Percentiles rank a stretch among this genome's conserved stretches.
Conservation (phyloP, 768 basidiomycete genomes). For the Mycena pura region DNA sequence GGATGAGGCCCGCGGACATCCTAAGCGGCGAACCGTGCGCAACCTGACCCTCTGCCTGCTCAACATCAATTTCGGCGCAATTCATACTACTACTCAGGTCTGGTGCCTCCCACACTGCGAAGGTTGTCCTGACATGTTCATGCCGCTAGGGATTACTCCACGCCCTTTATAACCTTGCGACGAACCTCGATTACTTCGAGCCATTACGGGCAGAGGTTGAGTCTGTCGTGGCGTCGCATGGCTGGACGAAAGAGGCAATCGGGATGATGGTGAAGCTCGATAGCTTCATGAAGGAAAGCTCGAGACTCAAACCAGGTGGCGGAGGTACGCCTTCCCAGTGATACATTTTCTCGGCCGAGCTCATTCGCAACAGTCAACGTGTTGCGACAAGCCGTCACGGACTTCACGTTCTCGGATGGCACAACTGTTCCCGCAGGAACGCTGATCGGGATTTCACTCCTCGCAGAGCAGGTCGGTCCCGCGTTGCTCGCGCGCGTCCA, state of each 20-base stretch:
- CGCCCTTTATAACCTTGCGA: conserved; percentile 36
- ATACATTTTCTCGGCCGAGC: background rate
- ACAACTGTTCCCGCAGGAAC: conserved; percentile 47
- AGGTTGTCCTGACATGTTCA: background rate
- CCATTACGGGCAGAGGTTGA: conserved; percentile 41
- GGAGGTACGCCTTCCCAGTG: background rate
- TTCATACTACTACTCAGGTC: conserved; percentile 24
- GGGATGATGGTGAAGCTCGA: conserved; percentile 39
- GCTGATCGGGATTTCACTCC: conserved; percentile 39
- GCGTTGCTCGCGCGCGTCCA: background rate
- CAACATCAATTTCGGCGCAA: conserved; percentile 34
- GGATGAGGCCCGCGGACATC: conserved; percentile 23
- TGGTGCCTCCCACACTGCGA: too few species aligned
- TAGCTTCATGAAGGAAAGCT: conserved; percentile 43
- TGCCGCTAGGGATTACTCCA: conserved; percentile 14
- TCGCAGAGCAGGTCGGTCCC: conserved; percentile 32
- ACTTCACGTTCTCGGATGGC: conserved; percentile 53
- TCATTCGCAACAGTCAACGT: conserved; percentile 28
- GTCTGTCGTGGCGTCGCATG: conserved; percentile 31
- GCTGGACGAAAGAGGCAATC: conserved; percentile 37
- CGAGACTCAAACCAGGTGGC: conserved; percentile 29
- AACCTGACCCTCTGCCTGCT: conserved; percentile 18
- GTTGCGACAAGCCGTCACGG: conserved; percentile 40
- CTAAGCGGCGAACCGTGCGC: conserved; percentile 3
- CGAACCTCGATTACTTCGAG: conserved; percentile 32